A percentile compares a stretch with the other conserved stretches of the same genome.
These are phyloP conservation scores for Jacaranda mimosifolia DNA, from an alignment of 257 asterid genomes.

Conservation along the genomic window DNA sequence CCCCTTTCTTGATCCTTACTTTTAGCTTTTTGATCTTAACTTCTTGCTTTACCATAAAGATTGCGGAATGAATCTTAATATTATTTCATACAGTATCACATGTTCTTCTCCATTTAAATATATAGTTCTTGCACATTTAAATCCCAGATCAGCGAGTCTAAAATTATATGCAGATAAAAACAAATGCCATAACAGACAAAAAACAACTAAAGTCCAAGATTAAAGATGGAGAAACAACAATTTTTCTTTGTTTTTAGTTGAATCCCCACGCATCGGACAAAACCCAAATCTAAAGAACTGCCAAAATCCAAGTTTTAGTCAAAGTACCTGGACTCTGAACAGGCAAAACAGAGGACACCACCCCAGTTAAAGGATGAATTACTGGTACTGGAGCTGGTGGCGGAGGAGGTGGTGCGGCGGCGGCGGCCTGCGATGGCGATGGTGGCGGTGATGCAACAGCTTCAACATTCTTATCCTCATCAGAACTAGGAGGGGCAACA, in stretches of 20 bases:
- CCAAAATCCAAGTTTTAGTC: conserved; percentile 32
- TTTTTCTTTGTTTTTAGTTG: conserved; percentile 33
- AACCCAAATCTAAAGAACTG: conserved; percentile 33
- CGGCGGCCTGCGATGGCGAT: conserved; percentile 29
- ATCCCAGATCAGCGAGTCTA: conserved; percentile 37
- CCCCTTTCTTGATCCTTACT: conserved; percentile 41
- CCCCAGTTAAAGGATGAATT: conserved; percentile 33
- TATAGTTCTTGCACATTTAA: conserved; percentile 35
- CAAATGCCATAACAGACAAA: conserved; percentile 59
- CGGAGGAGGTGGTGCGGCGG: conserved; percentile 29
- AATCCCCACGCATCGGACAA: conserved; percentile 37
- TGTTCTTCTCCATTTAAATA: conserved; percentile 20
- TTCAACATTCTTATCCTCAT: conserved; percentile 50
- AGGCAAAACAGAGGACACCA: conserved; percentile 46
- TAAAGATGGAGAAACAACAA: conserved; percentile 45
- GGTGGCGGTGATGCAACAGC: conserved; percentile 43
- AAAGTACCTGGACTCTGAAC: conserved; percentile 60
- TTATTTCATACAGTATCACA: conserved; percentile 26
- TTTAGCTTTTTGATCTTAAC: conserved; percentile 48
- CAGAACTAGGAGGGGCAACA: conserved; percentile 43
- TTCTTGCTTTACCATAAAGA: conserved; percentile 47
- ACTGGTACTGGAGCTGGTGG: conserved; percentile 36
- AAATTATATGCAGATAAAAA: conserved; percentile 43
- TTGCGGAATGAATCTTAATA: conserved; percentile 41
- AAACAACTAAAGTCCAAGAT: conserved; percentile 53